Evolutionary conservation across 306 rosid genomes (phyloP).

Genomic region (Trifolium fragiferum): DNA sequence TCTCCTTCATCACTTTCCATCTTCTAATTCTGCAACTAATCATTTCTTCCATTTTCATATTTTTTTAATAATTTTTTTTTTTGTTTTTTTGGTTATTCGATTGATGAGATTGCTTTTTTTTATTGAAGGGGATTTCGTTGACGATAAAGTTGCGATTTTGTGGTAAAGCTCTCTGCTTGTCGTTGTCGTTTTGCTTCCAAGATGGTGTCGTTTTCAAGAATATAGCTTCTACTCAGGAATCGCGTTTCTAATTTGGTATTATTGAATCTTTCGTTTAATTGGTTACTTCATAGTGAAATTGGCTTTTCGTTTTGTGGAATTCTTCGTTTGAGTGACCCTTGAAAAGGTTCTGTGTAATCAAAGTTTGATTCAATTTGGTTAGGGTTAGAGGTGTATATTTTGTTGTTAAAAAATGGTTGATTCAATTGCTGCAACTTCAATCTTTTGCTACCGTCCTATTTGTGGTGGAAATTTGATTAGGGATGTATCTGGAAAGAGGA

Average conservation of each 20-base stretch:
- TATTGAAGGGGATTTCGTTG: constrained; percentile 44
- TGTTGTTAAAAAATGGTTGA: constrained; percentile 61
- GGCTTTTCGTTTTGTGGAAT: constrained; percentile 10
- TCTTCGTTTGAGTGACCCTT: constrained; percentile 13
- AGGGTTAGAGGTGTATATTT: constrained; percentile 27
- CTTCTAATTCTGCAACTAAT: neutral
- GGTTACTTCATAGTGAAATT: constrained; percentile 31
- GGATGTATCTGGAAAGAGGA: constrained; percentile 61
- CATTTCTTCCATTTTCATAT: constrained; percentile 12
- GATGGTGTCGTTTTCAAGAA: constrained; percentile 40
- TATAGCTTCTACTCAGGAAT: constrained; percentile 32
- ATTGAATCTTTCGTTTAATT: constrained; percentile 35
- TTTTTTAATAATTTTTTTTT: no score
- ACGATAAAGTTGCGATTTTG: constrained; percentile 41
- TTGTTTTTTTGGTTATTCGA: constrained; percentile 27
- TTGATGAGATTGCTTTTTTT: constrained; percentile 39
- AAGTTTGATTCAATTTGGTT: constrained; percentile 29
- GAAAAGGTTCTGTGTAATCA: constrained; percentile 40
- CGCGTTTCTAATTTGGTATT: constrained; percentile 19
- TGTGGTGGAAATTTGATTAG: constrained; percentile 56
- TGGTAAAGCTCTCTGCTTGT: constrained; percentile 34
- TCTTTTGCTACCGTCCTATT: constrained; percentile 71
- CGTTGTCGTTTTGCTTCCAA: constrained; percentile 13
- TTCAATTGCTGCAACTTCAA: constrained; percentile 80
- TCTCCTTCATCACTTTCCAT: constrained; percentile 11